phyloP scores from a whole-genome alignment of 2,329 filamentous ascomycete species.

The Verruconis gallopava region DNA sequence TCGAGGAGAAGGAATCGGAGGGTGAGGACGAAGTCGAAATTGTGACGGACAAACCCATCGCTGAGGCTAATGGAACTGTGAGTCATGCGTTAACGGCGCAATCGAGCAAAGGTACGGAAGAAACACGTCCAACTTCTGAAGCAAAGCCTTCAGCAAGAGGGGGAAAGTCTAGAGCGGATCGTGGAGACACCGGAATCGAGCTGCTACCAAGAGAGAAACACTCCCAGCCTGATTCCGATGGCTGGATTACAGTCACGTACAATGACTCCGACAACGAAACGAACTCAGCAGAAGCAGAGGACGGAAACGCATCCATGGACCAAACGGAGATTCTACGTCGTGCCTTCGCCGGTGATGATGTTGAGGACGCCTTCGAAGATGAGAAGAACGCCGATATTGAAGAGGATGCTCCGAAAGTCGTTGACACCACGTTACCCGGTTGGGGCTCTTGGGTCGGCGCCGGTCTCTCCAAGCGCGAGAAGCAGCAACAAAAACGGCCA shows the following conservation, averaged over 20 bases:
- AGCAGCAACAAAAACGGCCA: conserved; percentile 33
- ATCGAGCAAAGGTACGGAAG: not conserved
- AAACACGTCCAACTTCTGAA: not conserved
- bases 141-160: not conserved
- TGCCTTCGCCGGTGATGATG: conserved; percentile 73
- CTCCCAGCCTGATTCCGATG: conserved; percentile 22
- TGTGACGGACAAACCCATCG: conserved; percentile 17
- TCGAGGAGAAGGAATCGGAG: conserved; percentile 46
- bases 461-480: conserved; percentile 58
- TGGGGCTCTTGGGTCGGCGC: conserved; percentile 90
- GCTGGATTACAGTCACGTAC: conserved; percentile 31
- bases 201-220: conserved; percentile 8
- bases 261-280: conserved; percentile 19
- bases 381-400: conserved; percentile 63
- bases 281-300: conserved; percentile 15
- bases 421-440: conserved; percentile 77
- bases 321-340: conserved; percentile 47
- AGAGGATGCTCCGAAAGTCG: conserved; percentile 70
- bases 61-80: not conserved
- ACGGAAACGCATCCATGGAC: not conserved
- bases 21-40: conserved; percentile 26
- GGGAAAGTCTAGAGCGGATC: not conserved
- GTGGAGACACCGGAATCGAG: not conserved
- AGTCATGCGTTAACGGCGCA: not conserved
- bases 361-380: conserved; percentile 62